Conservation (phyloP, 257 asterid genomes). For the Ehretia macrophylla region DNA sequence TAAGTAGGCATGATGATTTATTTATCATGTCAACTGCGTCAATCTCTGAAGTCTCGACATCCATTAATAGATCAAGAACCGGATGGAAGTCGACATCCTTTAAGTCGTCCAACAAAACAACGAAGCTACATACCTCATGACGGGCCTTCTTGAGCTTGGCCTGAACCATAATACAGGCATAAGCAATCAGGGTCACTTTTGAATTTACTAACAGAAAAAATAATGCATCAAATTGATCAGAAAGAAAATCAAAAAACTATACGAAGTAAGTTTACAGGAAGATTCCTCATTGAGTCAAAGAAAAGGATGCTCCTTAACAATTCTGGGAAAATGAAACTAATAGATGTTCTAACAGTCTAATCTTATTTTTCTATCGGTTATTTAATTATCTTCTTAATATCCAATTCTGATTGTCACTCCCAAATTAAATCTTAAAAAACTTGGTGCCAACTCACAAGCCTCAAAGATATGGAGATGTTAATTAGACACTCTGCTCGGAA, state of each 20-base stretch:
- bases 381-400: too few species aligned
- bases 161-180: slow-evolving; percentile 36
- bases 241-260: background rate
- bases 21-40: slow-evolving; percentile 82
- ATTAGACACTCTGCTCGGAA: too few species aligned
- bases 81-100: slow-evolving; percentile 67
- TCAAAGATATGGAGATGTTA: too few species aligned
- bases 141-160: slow-evolving; percentile 68
- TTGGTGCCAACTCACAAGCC: too few species aligned
- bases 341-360: too few species aligned
- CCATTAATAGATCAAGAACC: slow-evolving; percentile 54
- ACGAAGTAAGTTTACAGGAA: too few species aligned
- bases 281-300: too few species aligned
- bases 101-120: slow-evolving; percentile 58
- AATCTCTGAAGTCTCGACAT: slow-evolving; percentile 67
- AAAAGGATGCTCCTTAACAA: too few species aligned
- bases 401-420: too few species aligned
- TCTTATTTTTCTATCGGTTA: too few species aligned
- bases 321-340: too few species aligned
- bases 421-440: too few species aligned
- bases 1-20: slow-evolving; percentile 57
- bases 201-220: background rate
- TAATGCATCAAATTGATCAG: background rate
- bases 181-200: slow-evolving; percentile 4
- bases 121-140: slow-evolving; percentile 42